These are phyloP conservation scores for Phaeoacremonium minimum DNA, from an alignment of 2,329 filamentous ascomycete genomes.

Conservation along the genomic window DNA sequence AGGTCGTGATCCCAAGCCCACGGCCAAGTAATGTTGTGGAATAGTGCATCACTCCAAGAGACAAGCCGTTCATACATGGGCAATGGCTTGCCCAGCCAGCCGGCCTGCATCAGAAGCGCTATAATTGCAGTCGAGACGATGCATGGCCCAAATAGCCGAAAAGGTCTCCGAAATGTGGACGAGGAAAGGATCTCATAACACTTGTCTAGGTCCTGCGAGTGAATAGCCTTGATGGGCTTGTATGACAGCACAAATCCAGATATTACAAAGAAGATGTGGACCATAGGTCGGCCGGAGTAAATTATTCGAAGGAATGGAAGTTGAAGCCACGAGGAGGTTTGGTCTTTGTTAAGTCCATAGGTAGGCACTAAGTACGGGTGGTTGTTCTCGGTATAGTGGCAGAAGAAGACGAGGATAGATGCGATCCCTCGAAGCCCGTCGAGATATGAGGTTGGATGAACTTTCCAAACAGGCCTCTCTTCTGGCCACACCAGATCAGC, in stretches of 20 bases:
- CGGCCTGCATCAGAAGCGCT: constrained; percentile 25
- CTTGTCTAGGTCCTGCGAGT: constrained; percentile 27
- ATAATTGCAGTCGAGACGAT: constrained; percentile 34
- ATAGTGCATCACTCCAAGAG: constrained; percentile 21
- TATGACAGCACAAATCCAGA: constrained; percentile 43
- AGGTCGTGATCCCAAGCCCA: constrained; percentile 28
- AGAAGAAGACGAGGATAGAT: constrained; percentile 41
- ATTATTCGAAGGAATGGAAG: constrained; percentile 38
- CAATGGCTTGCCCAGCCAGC: constrained; percentile 19
- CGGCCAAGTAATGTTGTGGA: constrained; percentile 26
- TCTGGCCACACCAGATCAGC: constrained; percentile 23
- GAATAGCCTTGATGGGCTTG: constrained; percentile 36
- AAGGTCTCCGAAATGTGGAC: constrained; percentile 39
- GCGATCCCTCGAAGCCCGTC: constrained; percentile 46
- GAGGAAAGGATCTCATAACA: constrained; percentile 36
- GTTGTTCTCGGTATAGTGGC: constrained; percentile 39
- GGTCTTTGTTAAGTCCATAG: constrained; percentile 29
- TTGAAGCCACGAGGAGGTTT: constrained; percentile 29
- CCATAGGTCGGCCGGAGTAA: constrained; percentile 40
- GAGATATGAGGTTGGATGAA: constrained; percentile 40
- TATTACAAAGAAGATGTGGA: constrained; percentile 48
- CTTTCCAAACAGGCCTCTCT: constrained; percentile 16
- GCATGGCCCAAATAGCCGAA: constrained; percentile 41
- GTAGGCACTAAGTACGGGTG: constrained; percentile 24
- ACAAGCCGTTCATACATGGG: constrained; percentile 19